phyloP scores from a whole-genome alignment of 441 rosid species.

The Populus hybrid region DNA sequence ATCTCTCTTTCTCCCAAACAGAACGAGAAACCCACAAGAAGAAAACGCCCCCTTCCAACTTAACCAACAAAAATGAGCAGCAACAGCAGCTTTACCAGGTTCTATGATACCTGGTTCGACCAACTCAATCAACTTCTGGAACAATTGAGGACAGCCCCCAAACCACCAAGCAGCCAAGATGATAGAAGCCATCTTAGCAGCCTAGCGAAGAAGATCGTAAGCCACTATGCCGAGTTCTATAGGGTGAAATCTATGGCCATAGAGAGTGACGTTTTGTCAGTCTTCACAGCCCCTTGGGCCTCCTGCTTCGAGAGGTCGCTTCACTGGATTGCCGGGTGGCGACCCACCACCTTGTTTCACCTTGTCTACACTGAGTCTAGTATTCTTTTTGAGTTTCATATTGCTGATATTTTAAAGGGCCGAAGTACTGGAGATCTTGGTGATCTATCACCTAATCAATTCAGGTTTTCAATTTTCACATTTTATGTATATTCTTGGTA shows the following conservation, averaged over 20 bases:
- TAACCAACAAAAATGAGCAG: not conserved
- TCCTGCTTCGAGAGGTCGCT: slow-evolving; percentile 74
- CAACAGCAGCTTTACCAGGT: slow-evolving; percentile 41
- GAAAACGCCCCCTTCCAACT: not conserved
- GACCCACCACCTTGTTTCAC: slow-evolving; percentile 79
- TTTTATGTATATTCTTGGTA: not conserved
- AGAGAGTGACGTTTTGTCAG: slow-evolving; percentile 48
- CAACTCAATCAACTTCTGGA: slow-evolving; percentile 47
- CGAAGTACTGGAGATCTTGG: slow-evolving; percentile 70
- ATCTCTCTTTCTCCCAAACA: not conserved
- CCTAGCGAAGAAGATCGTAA: slow-evolving; percentile 45
- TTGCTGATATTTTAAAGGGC: slow-evolving; percentile 69
- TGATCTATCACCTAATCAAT: slow-evolving; percentile 72
- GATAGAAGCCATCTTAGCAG: slow-evolving; percentile 24
- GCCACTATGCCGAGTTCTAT: slow-evolving; percentile 56
- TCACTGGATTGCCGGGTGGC: slow-evolving; percentile 79
- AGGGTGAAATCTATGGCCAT: slow-evolving; percentile 39
- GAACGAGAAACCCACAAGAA: not conserved
- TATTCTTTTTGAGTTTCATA: slow-evolving; percentile 68
- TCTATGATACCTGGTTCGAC: slow-evolving; percentile 60
- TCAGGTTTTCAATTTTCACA: slow-evolving; percentile 36
- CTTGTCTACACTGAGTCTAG: slow-evolving; percentile 78
- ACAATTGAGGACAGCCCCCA: slow-evolving; percentile 47
- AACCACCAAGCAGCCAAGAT: slow-evolving; percentile 34
- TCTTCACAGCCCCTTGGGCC: slow-evolving; percentile 71